Evolutionary conservation across 306 rosid genomes (phyloP), one percentile per base, ranked within the genome.

Genomic region (Rosa rugosa): DNA sequence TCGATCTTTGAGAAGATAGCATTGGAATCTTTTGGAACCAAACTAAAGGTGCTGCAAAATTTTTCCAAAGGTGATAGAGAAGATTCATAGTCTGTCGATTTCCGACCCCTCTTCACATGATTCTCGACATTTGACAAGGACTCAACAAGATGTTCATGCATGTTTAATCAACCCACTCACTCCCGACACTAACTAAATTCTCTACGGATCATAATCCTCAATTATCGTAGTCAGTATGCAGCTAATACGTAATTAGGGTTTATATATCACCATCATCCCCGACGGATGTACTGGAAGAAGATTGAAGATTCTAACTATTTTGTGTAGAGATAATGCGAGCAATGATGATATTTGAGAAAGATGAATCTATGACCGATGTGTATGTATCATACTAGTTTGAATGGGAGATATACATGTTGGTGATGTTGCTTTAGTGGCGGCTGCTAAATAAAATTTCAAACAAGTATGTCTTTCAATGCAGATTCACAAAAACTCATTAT

Each of bases 61-160:
- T 86, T 86, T 82, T 78, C 77, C 69, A 89, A 85, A 81, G 81
- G 71, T 80, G 85, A 76, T 84, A 81, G 80, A 81, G 72, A 85
- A 88, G 94, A 89, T 89, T 89, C 92, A 79, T 77, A 72, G 86
- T 83, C 83, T 84, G 81, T 77, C 73, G 53, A 77, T 73, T 17
- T 71, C 54, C 46, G 34, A 69, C 49, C 65, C 77, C 76, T 47
- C 72, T 54, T 60, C 57, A 9, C 41, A n/a, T 86, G 44, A 51
- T 75, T 70, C 71, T 74, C 72, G 74, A 72, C 76, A 80, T 41
- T 76, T 79, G 46, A 81, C 71, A 59, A 50, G 57, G 44, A 31
- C 25, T 40, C 22, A 40, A 20, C 71, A 67, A 9, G 49, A 67
- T 67, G 47, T 20, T 27, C 14, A 65, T 34, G 13, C 22, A 67